Conservation (phyloP, 768 basidiomycete species). For the Boletus bicolor region DNA sequence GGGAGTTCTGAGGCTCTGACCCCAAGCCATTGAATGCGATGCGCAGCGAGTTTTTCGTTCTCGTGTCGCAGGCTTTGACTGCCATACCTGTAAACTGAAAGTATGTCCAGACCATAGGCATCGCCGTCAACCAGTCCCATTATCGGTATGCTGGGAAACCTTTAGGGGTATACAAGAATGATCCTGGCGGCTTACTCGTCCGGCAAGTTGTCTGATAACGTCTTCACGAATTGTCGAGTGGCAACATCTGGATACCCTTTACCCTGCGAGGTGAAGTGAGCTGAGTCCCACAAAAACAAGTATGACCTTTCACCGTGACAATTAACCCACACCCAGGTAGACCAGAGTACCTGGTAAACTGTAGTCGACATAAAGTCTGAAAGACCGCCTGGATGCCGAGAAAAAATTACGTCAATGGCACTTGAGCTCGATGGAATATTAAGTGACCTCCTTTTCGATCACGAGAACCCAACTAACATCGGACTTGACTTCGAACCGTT, state of each 20-base stretch:
- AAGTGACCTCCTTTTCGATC: constrained; percentile 86
- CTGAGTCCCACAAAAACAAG: not conserved
- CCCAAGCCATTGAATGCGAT: constrained; percentile 77
- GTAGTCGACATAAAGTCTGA: constrained; percentile 69
- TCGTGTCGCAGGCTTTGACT: constrained; percentile 72
- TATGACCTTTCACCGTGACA: constrained; percentile 57
- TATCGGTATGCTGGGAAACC: constrained; percentile 61
- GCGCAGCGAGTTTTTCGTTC: constrained; percentile 59
- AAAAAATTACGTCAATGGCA: not conserved
- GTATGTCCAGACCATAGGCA: constrained; percentile 89
- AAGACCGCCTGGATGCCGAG: constrained; percentile 75
- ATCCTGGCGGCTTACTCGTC: constrained; percentile 40
- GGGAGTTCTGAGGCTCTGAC: constrained; percentile 66
- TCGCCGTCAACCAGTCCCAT: constrained; percentile 85
- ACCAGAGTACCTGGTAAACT: constrained; percentile 45
- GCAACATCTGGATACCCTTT: constrained; percentile 97
- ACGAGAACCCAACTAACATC: constrained; percentile 75
- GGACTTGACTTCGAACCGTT: constrained; percentile 51
- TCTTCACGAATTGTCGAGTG: constrained; percentile 79
- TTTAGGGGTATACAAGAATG: not conserved
- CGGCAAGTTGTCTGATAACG: constrained; percentile 65
- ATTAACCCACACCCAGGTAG: constrained; percentile 67
- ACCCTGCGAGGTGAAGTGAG: constrained; percentile 51
- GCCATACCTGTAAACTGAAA: constrained; percentile 83
- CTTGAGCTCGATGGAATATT: not conserved